phyloP scores from a whole-genome alignment of 108 stramenopile genomes.

The Conticribra weissflogii region DNA sequence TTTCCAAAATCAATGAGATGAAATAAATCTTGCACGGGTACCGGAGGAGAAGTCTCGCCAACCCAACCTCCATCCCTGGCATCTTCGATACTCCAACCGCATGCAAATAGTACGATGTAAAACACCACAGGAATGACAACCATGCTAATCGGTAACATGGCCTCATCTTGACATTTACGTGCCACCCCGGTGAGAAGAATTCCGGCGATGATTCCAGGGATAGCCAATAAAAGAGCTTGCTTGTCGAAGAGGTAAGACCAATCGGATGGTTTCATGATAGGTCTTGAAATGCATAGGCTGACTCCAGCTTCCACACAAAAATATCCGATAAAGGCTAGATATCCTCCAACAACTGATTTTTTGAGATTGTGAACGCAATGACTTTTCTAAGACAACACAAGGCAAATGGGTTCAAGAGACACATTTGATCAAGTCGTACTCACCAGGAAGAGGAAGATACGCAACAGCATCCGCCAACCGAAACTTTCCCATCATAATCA shows the following conservation, averaged over 20 bases:
- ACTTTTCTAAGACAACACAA: neutral
- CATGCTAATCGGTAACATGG: constrained; percentile 83
- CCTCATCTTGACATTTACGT: constrained; percentile 62
- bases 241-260: constrained; percentile 67
- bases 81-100: constrained; percentile 59
- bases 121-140: constrained; percentile 83
- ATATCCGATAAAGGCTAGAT: constrained; percentile 96
- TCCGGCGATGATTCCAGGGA: constrained; percentile 86
- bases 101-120: constrained; percentile 63
- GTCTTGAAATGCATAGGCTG: constrained; percentile 76
- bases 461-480: constrained; percentile 89
- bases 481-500: constrained; percentile 88
- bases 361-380: neutral
- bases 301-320: constrained; percentile 94
- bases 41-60: constrained; percentile 68
- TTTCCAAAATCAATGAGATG: constrained; percentile 68
- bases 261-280: constrained; percentile 70
- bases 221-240: constrained; percentile 62
- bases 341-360: constrained; percentile 53
- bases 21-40: constrained; percentile 71
- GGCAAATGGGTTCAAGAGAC: neutral
- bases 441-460: constrained; percentile 95
- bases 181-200: constrained; percentile 65
- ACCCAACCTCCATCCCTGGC: constrained; percentile 86
- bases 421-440: constrained; percentile 10